These are phyloP conservation scores for Pseudogymnoascus sp. DNA, from an alignment of 2,329 filamentous ascomycete genomes.

Conservation along the genomic window DNA sequence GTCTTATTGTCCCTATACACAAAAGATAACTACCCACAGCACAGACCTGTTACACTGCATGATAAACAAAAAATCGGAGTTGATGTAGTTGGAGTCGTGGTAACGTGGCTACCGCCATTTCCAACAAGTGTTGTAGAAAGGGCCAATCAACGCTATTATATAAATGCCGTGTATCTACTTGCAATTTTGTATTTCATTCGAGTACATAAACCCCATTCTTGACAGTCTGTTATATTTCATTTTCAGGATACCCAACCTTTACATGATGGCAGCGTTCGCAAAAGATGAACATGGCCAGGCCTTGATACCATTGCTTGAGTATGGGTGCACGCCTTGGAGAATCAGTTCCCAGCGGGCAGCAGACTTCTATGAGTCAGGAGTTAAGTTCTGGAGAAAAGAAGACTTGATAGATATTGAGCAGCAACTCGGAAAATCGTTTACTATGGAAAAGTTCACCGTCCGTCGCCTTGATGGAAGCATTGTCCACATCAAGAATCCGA, in stretches of 20 bases:
- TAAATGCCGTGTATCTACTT: not conserved
- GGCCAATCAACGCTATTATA: not conserved
- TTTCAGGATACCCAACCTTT: not conserved
- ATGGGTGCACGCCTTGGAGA: conserved; percentile 16
- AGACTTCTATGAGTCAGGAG: conserved; percentile 20
- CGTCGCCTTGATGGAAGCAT: conserved; percentile 23
- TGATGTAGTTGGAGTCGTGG: too few species aligned
- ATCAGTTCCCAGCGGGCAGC: conserved; percentile 17
- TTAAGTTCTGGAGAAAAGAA: conserved; percentile 21
- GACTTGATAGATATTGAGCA: conserved; percentile 21
- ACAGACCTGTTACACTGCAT: not conserved
- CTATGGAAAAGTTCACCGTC: conserved; percentile 22
- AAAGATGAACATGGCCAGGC: conserved; percentile 14
- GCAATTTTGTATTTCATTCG: not conserved
- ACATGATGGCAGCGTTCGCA: not conserved
- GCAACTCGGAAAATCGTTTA: conserved; percentile 21
- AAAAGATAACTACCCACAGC: not conserved
- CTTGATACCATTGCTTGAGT: conserved; percentile 22
- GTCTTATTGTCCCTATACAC: not conserved
- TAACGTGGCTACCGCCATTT: too few species aligned
- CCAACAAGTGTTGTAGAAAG: too few species aligned
- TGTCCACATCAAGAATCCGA: conserved; percentile 22
- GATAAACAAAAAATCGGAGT: too few species aligned
- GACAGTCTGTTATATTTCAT: not conserved
- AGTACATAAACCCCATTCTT: not conserved